A percentile compares a stretch with the other conserved stretches of the same genome.
These are phyloP conservation scores for Pleomassaria siparia DNA, from an alignment of 2,329 filamentous ascomycete genomes.

Conservation along the genomic window DNA sequence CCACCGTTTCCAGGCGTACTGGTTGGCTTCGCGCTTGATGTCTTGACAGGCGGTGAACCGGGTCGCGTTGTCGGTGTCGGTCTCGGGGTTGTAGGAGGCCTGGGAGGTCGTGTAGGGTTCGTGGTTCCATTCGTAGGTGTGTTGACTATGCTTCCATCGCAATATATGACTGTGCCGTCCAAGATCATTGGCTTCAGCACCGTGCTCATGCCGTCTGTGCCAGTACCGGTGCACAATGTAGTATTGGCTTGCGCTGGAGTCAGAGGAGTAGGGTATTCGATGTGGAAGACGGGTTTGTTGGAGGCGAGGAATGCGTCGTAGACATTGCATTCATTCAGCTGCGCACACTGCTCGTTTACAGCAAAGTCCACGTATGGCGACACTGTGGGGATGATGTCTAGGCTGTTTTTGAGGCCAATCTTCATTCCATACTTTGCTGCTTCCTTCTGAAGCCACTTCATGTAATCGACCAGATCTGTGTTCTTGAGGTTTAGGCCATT, in stretches of 20 bases:
- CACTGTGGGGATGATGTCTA: conserved; percentile 56
- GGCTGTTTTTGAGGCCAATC: conserved; percentile 68
- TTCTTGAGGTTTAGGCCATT: conserved; percentile 27
- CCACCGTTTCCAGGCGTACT: conserved; percentile 23
- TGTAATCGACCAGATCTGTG: conserved; percentile 28
- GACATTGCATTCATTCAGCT: conserved; percentile 45
- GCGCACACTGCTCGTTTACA: conserved; percentile 69
- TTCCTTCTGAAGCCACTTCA: conserved; percentile 26
- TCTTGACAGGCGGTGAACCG: conserved; percentile 1
- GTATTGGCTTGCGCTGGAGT: conserved; percentile 38
- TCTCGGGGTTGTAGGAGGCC: conserved; percentile 7
- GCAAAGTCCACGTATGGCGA: conserved; percentile 59
- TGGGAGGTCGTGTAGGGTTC: conserved; percentile 16
- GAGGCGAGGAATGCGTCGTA: conserved; percentile 59
- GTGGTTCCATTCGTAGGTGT: conserved; percentile 31
- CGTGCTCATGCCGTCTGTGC: conserved; percentile 58
- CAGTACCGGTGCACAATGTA: conserved; percentile 51
- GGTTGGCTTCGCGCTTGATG: conserved; percentile 19
- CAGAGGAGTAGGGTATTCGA: conserved; percentile 59
- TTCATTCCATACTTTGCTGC: conserved; percentile 26
- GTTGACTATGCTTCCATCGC: conserved; percentile 39
- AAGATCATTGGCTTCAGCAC: conserved; percentile 65
- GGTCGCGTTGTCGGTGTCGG: conserved; percentile 4
- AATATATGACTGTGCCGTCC: conserved; percentile 62
- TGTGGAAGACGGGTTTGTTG: conserved; percentile 68